These are phyloP conservation scores for Diacronema lutheri DNA, from an alignment of 78 protist species.

Conservation along the genomic window DNA sequence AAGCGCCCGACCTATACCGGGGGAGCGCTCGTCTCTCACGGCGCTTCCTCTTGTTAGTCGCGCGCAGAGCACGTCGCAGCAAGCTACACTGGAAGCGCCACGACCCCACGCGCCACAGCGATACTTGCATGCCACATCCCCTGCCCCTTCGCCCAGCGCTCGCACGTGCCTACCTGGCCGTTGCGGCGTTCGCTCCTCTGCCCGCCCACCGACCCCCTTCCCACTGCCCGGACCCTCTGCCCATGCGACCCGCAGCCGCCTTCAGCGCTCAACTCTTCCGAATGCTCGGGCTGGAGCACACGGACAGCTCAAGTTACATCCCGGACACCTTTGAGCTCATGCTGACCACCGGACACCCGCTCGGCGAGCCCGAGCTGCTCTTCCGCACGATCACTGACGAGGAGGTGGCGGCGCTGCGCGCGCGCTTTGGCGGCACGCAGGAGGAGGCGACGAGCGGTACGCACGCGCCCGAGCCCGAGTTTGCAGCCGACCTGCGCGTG, in stretches of 20 bases:
- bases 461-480: neutral
- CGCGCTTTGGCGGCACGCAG: neutral
- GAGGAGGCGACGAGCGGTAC: neutral
- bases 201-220: too few species aligned
- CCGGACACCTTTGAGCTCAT: slow-evolving; percentile 25
- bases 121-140: too few species aligned
- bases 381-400: neutral
- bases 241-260: too few species aligned
- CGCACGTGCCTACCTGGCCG: too few species aligned
- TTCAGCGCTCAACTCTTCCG: too few species aligned
- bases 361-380: slow-evolving; percentile 11
- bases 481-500: slow-evolving; percentile 61
- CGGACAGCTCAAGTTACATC: neutral
- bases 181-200: too few species aligned
- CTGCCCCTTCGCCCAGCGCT: too few species aligned
- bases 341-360: slow-evolving; percentile 43
- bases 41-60: slow-evolving; percentile 38
- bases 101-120: too few species aligned
- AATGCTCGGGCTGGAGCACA: too few species aligned
- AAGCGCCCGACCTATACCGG: too few species aligned
- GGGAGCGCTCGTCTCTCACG: slow-evolving; percentile 20
- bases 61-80: neutral
- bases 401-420: neutral
- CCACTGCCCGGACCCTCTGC: too few species aligned
- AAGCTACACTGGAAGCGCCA: too few species aligned